Evolutionary conservation across 345 rosid species (phyloP).

Genomic region (Eucalyptus tenuipes): DNA sequence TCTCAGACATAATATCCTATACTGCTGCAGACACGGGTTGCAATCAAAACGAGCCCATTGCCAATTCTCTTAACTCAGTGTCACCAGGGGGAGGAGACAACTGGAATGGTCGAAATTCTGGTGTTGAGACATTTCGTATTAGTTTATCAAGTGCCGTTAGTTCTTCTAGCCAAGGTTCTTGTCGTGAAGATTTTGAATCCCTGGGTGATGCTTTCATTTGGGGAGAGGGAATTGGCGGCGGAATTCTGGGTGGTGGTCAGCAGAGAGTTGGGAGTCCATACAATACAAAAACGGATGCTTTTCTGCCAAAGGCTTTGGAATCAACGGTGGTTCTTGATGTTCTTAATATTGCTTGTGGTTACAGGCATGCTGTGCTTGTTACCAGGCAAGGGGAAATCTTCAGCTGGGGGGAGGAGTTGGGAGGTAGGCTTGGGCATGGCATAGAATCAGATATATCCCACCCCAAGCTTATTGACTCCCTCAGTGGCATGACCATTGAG

Average conservation of each 20-base stretch:
- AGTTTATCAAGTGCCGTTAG: conserved; percentile 84
- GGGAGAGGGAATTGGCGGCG: conserved; percentile 75
- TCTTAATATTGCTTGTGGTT: conserved; percentile 68
- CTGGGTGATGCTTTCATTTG: conserved; percentile 80
- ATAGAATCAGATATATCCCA: conserved; percentile 31
- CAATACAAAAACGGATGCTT: conserved; percentile 31
- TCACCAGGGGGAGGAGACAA: conserved; percentile 18
- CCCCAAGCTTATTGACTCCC: conserved; percentile 54
- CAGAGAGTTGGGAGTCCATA: conserved; percentile 13
- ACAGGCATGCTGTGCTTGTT: conserved; percentile 72
- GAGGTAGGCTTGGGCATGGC: conserved; percentile 94
- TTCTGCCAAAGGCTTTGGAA: conserved; percentile 69
- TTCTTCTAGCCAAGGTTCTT: conserved; percentile 83
- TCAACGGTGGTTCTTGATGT: conserved; percentile 66
- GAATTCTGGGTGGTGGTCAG: conserved; percentile 40
- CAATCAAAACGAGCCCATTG: conserved; percentile 28
- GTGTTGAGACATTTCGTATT: conserved; percentile 43
- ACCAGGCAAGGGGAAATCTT: conserved; percentile 77
- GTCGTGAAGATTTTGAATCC: conserved; percentile 67
- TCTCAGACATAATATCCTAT: conserved; percentile 51
- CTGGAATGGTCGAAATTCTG: conserved; percentile 43
- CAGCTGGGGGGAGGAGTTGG: conserved; percentile 85
- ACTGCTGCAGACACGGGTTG: conserved; percentile 32
- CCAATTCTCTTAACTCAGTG: conserved; percentile 14
- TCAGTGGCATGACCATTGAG: conserved; percentile 54